These are phyloP conservation scores for Chlamydomonas incerta DNA, from an alignment of 139 green algal genomes.

Conservation along the genomic window DNA sequence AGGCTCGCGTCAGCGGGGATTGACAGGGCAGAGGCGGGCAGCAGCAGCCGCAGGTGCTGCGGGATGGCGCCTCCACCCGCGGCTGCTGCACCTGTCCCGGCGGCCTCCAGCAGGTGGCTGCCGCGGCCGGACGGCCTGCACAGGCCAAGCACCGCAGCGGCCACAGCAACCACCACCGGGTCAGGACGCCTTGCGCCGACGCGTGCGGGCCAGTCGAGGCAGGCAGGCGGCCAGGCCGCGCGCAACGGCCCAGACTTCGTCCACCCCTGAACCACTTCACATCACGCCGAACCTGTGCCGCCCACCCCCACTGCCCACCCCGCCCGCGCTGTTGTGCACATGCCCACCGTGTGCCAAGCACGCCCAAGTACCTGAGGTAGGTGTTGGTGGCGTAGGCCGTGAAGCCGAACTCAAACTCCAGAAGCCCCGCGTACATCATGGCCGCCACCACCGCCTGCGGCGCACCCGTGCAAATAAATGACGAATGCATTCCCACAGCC, in stretches of 20 bases:
- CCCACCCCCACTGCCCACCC: neutral
- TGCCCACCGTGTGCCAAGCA: neutral
- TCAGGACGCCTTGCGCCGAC: too few species aligned
- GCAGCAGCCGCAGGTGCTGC: neutral
- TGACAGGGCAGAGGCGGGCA: neutral
- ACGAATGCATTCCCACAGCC: too few species aligned
- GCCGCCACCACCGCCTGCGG: constrained; percentile 33
- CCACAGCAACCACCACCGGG: too few species aligned
- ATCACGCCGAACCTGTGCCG: too few species aligned
- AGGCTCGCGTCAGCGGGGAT: neutral
- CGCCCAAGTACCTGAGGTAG: constrained; percentile 38
- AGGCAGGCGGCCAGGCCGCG: too few species aligned
- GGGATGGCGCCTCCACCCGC: neutral
- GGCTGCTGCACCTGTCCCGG: neutral
- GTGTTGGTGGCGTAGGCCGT: constrained; percentile 55
- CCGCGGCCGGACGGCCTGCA: neutral
- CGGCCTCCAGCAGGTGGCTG: constrained; percentile 9
- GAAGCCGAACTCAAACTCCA: constrained; percentile 40
- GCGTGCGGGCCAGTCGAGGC: too few species aligned
- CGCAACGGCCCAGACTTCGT: too few species aligned
- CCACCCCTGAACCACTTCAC: too few species aligned
- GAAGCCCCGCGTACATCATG: constrained; percentile 41
- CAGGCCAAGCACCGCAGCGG: neutral
- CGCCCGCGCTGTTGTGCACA: neutral
- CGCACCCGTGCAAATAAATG: too few species aligned